phyloP scores from a whole-genome alignment of 1,284 basidiomycete genomes.

The Bjerkandera adusta region DNA sequence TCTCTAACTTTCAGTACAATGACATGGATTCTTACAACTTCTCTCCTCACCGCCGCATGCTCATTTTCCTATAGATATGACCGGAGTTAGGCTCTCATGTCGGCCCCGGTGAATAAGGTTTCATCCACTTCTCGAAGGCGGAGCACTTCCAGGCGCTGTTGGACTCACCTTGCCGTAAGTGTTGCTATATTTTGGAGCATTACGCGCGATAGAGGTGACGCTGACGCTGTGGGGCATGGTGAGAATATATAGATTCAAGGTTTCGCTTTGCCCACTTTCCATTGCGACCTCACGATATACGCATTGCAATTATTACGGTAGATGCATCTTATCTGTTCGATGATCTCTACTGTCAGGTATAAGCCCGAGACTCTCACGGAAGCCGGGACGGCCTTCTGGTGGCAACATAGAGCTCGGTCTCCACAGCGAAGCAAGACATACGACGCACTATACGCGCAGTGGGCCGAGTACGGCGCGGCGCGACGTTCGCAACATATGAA shows the following conservation, averaged over 20 bases:
- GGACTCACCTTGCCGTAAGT: constrained; percentile 1
- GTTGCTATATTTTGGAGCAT: background rate
- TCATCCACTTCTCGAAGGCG: background rate
- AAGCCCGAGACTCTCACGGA: no score
- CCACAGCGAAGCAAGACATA: no score
- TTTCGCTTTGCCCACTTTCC: constrained; percentile 1
- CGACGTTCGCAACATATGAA: no score
- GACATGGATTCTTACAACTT: background rate
- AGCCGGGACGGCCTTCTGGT: no score
- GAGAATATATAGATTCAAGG: no score
- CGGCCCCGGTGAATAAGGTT: constrained; percentile 14
- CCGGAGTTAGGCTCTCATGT: constrained; percentile 14
- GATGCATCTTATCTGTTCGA: constrained; percentile 11
- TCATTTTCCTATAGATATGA: background rate
- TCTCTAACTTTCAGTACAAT: background rate
- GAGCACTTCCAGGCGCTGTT: background rate
- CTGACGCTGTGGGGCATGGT: no score
- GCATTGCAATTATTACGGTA: constrained; percentile 5
- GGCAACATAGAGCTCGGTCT: no score
- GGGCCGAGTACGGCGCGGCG: no score
- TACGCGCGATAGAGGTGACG: background rate
- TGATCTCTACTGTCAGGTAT: background rate
- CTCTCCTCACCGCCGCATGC: background rate
- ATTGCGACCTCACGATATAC: constrained; percentile 6
- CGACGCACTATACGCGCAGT: no score